Conservation (phyloP, 345 rosid genomes). For the Eutrema japonicum region DNA sequence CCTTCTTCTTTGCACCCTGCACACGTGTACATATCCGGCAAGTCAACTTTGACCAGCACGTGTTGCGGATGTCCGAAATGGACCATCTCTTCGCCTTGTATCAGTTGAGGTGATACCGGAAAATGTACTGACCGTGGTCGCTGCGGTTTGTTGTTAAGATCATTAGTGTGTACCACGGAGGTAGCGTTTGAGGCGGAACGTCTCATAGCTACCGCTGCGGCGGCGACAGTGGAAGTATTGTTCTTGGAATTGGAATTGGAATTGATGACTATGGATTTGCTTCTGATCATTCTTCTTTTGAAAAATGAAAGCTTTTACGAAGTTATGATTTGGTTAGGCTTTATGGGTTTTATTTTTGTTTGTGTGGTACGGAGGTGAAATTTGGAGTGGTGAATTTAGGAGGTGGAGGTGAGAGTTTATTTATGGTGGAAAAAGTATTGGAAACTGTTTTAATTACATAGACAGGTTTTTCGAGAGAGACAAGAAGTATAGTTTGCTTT, state of each 20-base stretch:
- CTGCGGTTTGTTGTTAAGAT: conserved; percentile 10
- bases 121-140: conserved; percentile 45
- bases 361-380: conserved; percentile 25
- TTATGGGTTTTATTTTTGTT: background rate
- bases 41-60: conserved; percentile 47
- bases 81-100: conserved; percentile 53
- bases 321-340: conserved; percentile 9
- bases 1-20: conserved; percentile 82
- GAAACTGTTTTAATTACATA: conserved; percentile 34
- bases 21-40: conserved; percentile 69
- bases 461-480: conserved; percentile 37
- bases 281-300: conserved; percentile 42
- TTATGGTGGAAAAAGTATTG: conserved; percentile 37
- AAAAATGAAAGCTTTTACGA: background rate
- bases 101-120: conserved; percentile 59
- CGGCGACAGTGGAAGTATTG: background rate
- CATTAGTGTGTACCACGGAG: conserved; percentile 5
- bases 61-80: conserved; percentile 78
- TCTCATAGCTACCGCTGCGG: conserved; percentile 21
- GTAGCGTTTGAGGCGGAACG: conserved; percentile 38
- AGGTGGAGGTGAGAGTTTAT: conserved; percentile 36
- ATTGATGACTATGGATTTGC: conserved; percentile 43
- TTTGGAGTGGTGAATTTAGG: conserved; percentile 32
- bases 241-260: conserved; percentile 20
- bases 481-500: conserved; percentile 16